Base-by-base conservation (phyloP, 441 rosid genomes). In the Hura crepitans region DNA sequence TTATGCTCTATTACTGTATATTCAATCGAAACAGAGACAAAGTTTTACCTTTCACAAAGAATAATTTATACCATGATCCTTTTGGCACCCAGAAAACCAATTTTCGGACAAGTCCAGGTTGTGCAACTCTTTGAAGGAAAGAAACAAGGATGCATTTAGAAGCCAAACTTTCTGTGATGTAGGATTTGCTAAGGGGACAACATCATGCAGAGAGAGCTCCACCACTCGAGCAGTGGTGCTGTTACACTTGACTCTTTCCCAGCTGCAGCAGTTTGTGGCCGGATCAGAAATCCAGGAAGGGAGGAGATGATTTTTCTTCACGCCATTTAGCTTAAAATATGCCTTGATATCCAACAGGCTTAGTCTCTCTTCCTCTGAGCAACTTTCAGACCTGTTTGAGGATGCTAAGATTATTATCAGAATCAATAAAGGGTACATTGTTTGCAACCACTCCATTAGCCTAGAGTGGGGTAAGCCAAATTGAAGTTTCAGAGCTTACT, bases 341-440 rank as follows among this genome's bases (percentile, higher is more conserved):
- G 64, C 64, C 45, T 60, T 59, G 43, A 59, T n/a, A 59, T 35
- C 46, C 20, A 60, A 60, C 3, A 35, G 45, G 9, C 45, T 5
- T 12, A 35, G 20, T 35, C 64, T 60, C 64, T 60, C 64, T 60
- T 60, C 45, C 46, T 60, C 27, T n/a, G n/a, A 33, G 46, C 64
- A 60, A 4, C 64, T n/a, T n/a, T 35, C 6, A 13, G 2, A 59
- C 43, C 63, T 45, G 10, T 5, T 59, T 33, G n/a, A 31, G 25
- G 25, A 33, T 33, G 18, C 10, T 35, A n/a, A 3, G 20, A 60
- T 60, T 20, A 60, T 60, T 20, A 60, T 60, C 15, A 60, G 64
- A 43, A 35, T 13, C 64, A 43, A 60, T 25, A 60, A 37, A 18
- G 15, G 35, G 45, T 11, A 20, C 1, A 30, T 31, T 59, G 27